phyloP scores from a whole-genome alignment of 805 yeast species.

The Saccharomyces kudriavzevii region DNA sequence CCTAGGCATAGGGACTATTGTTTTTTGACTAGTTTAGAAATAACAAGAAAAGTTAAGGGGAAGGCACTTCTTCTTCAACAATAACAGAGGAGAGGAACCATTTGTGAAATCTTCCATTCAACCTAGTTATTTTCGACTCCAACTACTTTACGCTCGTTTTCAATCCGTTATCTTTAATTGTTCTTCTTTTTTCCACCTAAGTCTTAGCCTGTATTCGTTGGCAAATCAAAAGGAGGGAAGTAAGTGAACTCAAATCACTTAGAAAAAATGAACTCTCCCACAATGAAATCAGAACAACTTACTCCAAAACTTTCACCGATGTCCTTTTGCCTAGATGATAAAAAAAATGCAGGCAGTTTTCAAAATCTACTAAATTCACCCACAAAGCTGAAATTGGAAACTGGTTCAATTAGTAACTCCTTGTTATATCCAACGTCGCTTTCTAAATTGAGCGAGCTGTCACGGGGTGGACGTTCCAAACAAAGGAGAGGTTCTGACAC shows the following conservation, averaged over 20 bases:
- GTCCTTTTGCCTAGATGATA: conserved; percentile 23
- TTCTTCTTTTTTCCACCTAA: background rate
- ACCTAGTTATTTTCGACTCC: background rate
- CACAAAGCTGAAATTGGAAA: conserved; percentile 24
- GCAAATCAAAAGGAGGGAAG: background rate
- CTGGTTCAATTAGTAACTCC: conserved; percentile 3
- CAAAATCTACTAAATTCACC: conserved; percentile 21
- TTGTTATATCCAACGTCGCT: conserved; percentile 26
- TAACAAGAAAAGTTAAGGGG: background rate
- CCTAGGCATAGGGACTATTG: background rate
- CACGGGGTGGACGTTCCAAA: conserved; percentile 15
- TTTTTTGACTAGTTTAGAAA: background rate
- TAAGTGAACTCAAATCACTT: background rate
- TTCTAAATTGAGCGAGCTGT: conserved; percentile 25
- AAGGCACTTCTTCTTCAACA: background rate
- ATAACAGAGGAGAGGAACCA: background rate
- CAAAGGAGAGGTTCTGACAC: conserved; percentile 19
- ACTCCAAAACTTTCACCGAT: conserved; percentile 26
- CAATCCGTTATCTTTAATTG: background rate
- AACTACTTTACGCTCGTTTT: background rate
- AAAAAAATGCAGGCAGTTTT: conserved; percentile 9
- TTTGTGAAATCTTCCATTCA: background rate
- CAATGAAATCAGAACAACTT: conserved; percentile 21
- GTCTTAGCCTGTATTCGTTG: background rate
- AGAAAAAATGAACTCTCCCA: conserved; percentile 21